These are phyloP conservation scores for Novymonas esmeraldas DNA, from an alignment of 208 protist species.

Conservation along the genomic window DNA sequence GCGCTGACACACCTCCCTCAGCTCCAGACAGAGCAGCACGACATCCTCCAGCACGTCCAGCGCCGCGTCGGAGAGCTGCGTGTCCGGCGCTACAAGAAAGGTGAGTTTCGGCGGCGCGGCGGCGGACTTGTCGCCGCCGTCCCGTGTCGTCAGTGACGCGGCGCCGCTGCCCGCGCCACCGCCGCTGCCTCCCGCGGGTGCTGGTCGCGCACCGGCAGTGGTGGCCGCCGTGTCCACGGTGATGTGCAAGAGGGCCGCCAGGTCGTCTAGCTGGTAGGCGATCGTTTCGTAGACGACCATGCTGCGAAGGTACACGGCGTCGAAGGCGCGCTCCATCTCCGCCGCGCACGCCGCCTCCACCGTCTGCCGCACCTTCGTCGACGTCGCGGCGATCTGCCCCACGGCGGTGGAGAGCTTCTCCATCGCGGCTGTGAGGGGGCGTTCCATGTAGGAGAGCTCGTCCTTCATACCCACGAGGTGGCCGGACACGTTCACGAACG, in stretches of 20 bases:
- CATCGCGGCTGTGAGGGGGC: constrained; percentile 51
- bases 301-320: constrained; percentile 51
- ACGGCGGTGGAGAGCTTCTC: constrained; percentile 51
- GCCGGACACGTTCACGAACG: constrained; percentile 76
- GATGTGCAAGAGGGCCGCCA: constrained; percentile 27
- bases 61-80: constrained; percentile 10
- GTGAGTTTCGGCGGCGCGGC: neutral
- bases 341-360: constrained; percentile 51
- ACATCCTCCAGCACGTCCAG: constrained; percentile 32
- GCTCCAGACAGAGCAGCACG: constrained; percentile 33
- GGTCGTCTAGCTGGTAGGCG: constrained; percentile 41
- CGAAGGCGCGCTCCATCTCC: constrained; percentile 69
- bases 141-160: neutral
- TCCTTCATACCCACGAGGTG: constrained; percentile 77
- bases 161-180: neutral
- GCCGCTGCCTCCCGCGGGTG: neutral
- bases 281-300: constrained; percentile 74
- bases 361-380: constrained; percentile 40
- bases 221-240: constrained; percentile 2
- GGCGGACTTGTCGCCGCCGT: neutral
- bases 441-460: constrained; percentile 70
- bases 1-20: constrained; percentile 25
- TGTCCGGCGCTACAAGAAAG: constrained; percentile 5
- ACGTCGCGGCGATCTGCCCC: constrained; percentile 38
- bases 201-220: too few species aligned